Evolutionary conservation across 2,329 filamentous ascomycete genomes (phyloP), one percentile per base, ranked within the genome.

Genomic region (Epichloe typhina): DNA sequence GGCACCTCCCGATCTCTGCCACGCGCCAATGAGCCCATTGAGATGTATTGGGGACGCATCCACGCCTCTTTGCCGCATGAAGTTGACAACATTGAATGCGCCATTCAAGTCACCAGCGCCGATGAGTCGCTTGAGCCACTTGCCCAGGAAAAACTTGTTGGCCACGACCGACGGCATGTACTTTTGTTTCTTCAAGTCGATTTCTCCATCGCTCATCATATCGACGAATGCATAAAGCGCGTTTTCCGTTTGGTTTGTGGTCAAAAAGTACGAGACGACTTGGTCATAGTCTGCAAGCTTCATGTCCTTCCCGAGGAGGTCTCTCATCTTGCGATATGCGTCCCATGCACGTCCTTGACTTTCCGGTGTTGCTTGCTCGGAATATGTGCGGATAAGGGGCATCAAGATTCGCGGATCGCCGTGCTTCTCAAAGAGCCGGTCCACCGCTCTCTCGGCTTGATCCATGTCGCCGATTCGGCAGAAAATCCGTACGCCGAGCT

Each of bases 91-190:
- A 53, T 80, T 78, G 49, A 79, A 74, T 3, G 88, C 87, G 2
- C 83, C 84, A 51, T 85, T 77, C 13, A 86, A 68, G 56, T 88
- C 78, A 2, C 81, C 82, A 52, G 82, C 78, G 15, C 83, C 83
- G 51, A 94, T 85, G 8, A 94, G 77, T 47, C 85, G 81, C 66
- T 91, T 91, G 61, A 95, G 76, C 90, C 89, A 95, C 59, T 88
- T 90, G 36, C 84, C 86, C 57, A 89, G 85, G 66, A 95, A 87
- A 66, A 88, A 91, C 55, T 84, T 82, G 64, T 94, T 93, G 47
- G 70, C 72, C 39, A 80, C 66, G 8, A 70, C 66, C 1, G 70
- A 68, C 1, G 77, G 76, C 51, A 80, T 65, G 17, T 63, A 58
- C 47, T 66, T 65, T 52, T 65, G 63, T 52, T 68, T 69, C 48